Conservation (phyloP, 345 rosid species). For the Raphanus sativus region DNA sequence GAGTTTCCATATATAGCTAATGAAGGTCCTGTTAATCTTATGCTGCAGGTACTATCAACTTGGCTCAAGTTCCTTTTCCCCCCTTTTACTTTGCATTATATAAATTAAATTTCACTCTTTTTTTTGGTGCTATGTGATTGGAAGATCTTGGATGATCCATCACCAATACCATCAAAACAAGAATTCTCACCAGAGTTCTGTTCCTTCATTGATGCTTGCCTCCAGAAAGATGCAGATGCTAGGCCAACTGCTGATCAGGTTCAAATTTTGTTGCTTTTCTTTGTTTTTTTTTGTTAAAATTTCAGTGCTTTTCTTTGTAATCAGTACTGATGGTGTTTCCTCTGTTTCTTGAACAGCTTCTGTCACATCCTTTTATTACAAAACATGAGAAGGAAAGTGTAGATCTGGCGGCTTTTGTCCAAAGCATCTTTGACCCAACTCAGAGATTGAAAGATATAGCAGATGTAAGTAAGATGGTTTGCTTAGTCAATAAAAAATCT, state of each 20-base stretch:
- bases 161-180: conserved; percentile 73
- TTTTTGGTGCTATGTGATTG: background rate
- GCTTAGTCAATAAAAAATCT: background rate
- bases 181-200: conserved; percentile 85
- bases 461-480: conserved; percentile 65
- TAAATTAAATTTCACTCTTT: too few species aligned
- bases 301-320: background rate
- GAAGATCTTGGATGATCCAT: conserved; percentile 93
- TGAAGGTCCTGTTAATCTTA: conserved; percentile 91
- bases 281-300: too few species aligned
- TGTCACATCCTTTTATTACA: conserved; percentile 77
- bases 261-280: background rate
- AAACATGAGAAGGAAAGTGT: conserved; percentile 57
- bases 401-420: conserved; percentile 76
- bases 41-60: conserved; percentile 71
- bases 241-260: conserved; percentile 97
- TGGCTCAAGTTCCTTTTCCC: background rate
- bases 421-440: conserved; percentile 78
- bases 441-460: conserved; percentile 89
- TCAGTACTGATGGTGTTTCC: conserved; percentile 25
- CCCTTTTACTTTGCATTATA: too few species aligned
- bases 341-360: conserved; percentile 62
- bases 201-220: conserved; percentile 83
- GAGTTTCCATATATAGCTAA: conserved; percentile 85
- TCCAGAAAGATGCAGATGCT: conserved; percentile 75